phyloP scores from a whole-genome alignment of 768 basidiomycete genomes.

The Leucocoprinus sp. region DNA sequence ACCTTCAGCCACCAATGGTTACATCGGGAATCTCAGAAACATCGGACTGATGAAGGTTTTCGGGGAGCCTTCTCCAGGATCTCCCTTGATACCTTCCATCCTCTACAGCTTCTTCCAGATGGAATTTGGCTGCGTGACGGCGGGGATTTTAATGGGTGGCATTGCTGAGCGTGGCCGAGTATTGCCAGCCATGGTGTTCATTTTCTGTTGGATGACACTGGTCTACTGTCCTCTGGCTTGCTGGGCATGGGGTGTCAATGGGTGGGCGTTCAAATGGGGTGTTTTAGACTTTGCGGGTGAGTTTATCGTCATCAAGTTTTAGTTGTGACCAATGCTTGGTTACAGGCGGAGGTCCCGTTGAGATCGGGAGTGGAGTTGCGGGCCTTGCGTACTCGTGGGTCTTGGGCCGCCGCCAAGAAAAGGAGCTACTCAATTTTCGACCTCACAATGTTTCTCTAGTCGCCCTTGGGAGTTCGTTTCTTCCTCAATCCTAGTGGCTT shows the following conservation, averaged over 20 bases:
- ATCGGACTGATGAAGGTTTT: conserved; percentile 72
- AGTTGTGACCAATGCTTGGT: background rate
- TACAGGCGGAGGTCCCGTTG: conserved; percentile 77
- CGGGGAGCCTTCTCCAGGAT: conserved; percentile 66
- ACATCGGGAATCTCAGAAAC: conserved; percentile 72
- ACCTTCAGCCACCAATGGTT: conserved; percentile 62
- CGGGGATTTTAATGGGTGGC: conserved; percentile 68
- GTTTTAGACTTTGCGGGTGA: conserved; percentile 82
- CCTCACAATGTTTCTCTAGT: conserved; percentile 86
- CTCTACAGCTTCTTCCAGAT: conserved; percentile 84
- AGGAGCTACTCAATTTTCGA: conserved; percentile 69
- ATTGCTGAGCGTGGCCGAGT: conserved; percentile 84
- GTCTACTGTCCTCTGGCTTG: conserved; percentile 85
- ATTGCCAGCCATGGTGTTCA: conserved; percentile 72
- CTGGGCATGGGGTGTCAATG: conserved; percentile 76
- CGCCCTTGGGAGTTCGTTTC: conserved; percentile 55
- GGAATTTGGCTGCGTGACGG: conserved; percentile 80
- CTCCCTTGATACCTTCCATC: conserved; percentile 72
- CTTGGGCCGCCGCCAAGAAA: conserved; percentile 71
- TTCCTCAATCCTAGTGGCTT: background rate
- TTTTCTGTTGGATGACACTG: conserved; percentile 78
- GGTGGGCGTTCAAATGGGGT: conserved; percentile 83
- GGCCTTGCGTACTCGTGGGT: conserved; percentile 85
- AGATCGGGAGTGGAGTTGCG: conserved; percentile 78
- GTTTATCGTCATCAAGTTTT: conserved; percentile 15